These are phyloP conservation scores for Eucommia ulmoides DNA, from an alignment of 257 asterid species.

Conservation along the genomic window DNA sequence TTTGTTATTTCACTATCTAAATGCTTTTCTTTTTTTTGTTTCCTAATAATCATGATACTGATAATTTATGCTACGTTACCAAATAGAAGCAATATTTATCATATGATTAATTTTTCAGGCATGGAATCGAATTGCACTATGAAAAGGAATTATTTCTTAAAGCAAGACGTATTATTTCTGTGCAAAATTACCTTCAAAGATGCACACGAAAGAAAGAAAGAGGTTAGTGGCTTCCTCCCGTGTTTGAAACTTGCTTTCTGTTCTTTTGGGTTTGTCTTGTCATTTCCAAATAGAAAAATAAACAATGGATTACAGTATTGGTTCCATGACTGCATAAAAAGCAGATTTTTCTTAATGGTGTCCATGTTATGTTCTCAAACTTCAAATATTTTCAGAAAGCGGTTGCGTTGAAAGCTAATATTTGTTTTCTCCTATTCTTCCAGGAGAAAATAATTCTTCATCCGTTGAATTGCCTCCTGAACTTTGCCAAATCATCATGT, in stretches of 20 bases:
- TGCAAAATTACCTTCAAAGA: constrained; percentile 46
- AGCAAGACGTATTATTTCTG: constrained; percentile 28
- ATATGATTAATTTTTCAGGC: constrained; percentile 28
- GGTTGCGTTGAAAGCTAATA: too few species aligned
- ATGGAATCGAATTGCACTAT: constrained; percentile 32
- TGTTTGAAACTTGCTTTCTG: too few species aligned
- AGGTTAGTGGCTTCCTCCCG: too few species aligned
- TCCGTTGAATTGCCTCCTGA: constrained; percentile 78
- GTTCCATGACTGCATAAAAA: not conserved
- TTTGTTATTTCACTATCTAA: not conserved
- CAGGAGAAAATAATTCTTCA: constrained; percentile 34
- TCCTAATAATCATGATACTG: not conserved
- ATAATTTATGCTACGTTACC: not conserved
- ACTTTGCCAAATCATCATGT: constrained; percentile 51
- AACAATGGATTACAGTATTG: not conserved
- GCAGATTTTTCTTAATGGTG: not conserved
- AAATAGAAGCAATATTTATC: not conserved
- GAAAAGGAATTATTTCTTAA: constrained; percentile 37
- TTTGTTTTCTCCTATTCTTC: constrained; percentile 9
- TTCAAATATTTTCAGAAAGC: too few species aligned
- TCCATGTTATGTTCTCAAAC: too few species aligned
- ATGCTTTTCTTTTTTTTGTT: not conserved
- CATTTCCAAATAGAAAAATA: not conserved
- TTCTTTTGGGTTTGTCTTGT: too few species aligned
- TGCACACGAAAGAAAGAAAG: constrained; percentile 21